Evolutionary conservation across 1,284 basidiomycete genomes (phyloP).

Genomic region (Pseudozyma sp.): DNA sequence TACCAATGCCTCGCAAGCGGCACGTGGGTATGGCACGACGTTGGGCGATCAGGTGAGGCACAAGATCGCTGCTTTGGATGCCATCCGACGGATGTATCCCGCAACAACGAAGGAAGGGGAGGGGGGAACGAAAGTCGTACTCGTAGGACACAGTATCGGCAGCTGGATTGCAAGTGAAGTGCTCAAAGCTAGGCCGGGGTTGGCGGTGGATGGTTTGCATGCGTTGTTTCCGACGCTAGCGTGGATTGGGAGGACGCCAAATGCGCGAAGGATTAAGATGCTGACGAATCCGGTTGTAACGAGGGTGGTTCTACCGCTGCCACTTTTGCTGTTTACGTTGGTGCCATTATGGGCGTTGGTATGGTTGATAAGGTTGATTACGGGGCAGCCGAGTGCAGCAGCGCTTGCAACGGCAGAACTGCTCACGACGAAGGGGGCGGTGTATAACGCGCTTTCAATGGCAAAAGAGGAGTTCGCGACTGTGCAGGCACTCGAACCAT

Average conservation of each 20-base stretch:
- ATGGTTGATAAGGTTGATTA: slow-evolving; percentile 31
- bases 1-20: slow-evolving; percentile 16
- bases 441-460: slow-evolving; percentile 50
- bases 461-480: slow-evolving; percentile 53
- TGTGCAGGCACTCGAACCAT: slow-evolving; percentile 22
- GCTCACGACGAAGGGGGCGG: slow-evolving; percentile 42
- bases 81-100: slow-evolving; percentile 30
- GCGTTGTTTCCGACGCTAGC: slow-evolving; percentile 56
- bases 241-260: slow-evolving; percentile 55
- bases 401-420: slow-evolving; percentile 47
- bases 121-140: slow-evolving; percentile 37
- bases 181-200: slow-evolving; percentile 30
- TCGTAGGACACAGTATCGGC: slow-evolving; percentile 57
- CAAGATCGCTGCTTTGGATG: slow-evolving; percentile 51
- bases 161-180: slow-evolving; percentile 52
- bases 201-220: slow-evolving; percentile 45
- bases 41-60: slow-evolving; percentile 54
- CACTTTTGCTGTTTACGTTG: slow-evolving; percentile 44
- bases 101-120: background rate
- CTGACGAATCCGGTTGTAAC: slow-evolving; percentile 23
- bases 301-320: slow-evolving; percentile 29
- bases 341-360: slow-evolving; percentile 44
- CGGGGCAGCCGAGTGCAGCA: slow-evolving; percentile 26
- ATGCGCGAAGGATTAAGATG: slow-evolving; percentile 35
- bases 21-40: slow-evolving; percentile 28